A percentile compares a stretch with the other conserved stretches of the same genome.
phyloP scores from a whole-genome alignment of 495 filamentous ascomycete species.

The Zalerion maritima region DNA sequence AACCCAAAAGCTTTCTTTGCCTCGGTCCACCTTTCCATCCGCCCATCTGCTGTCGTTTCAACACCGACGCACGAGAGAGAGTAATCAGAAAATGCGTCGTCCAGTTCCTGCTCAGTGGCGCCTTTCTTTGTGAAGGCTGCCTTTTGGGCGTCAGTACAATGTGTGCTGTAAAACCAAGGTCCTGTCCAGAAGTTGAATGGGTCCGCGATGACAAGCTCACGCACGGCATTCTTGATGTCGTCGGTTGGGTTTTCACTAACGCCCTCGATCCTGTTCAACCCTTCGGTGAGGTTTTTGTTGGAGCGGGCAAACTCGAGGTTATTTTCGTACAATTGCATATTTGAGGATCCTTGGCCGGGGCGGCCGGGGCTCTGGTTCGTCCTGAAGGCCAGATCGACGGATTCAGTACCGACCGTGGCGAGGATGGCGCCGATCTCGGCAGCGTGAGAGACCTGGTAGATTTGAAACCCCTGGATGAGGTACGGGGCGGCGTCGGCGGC shows the following conservation, averaged over 20 bases:
- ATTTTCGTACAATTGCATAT: slow-evolving; percentile 54
- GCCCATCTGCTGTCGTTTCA: slow-evolving; percentile 24
- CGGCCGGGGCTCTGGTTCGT: slow-evolving; percentile 46
- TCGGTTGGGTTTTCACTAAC: no score
- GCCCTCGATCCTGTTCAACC: slow-evolving; percentile 7
- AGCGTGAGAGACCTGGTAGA: slow-evolving; percentile 36
- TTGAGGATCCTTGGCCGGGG: slow-evolving; percentile 64
- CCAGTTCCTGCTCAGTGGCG: slow-evolving; percentile 28
- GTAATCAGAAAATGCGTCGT: slow-evolving; percentile 47
- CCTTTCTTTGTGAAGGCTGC: no score
- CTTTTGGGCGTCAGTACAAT: slow-evolving; percentile 39
- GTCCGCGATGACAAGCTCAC: slow-evolving; percentile 43
- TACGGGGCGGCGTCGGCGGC: slow-evolving; percentile 44
- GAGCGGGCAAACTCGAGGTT: slow-evolving; percentile 49
- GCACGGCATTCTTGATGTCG: slow-evolving; percentile 29
- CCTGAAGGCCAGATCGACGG: slow-evolving; percentile 50
- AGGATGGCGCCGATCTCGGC: slow-evolving; percentile 50
- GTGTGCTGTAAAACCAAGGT: slow-evolving; percentile 57
- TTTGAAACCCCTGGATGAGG: slow-evolving; percentile 38
- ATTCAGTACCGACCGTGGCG: slow-evolving; percentile 53
- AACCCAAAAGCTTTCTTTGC: slow-evolving; percentile 30
- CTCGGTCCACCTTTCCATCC: slow-evolving; percentile 41
- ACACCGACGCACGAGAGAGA: slow-evolving; percentile 54
- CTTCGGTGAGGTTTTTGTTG: slow-evolving; percentile 11
- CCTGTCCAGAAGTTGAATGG: slow-evolving; percentile 57